These are phyloP conservation scores for Trichomonas tenax DNA, from an alignment of 208 protist genomes.

Conservation along the genomic window DNA sequence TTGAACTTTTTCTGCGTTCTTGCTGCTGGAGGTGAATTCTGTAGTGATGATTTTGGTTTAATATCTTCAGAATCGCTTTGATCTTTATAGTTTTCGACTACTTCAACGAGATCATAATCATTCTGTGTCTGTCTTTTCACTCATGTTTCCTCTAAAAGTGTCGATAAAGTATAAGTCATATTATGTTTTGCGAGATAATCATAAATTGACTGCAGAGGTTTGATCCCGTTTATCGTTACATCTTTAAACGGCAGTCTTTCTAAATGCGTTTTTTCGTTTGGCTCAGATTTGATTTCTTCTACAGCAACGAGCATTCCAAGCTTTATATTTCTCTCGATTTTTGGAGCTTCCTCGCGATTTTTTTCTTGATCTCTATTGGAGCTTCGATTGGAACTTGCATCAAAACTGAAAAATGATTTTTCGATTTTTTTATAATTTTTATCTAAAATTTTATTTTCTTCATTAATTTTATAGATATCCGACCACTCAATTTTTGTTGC, in stretches of 20 bases:
- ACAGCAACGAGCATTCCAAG: not conserved
- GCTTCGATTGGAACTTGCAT: conserved; percentile 1
- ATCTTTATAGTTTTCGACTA: too few species aligned
- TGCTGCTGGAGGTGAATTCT: too few species aligned
- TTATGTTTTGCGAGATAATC: not conserved
- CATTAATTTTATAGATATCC: too few species aligned
- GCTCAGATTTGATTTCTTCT: not conserved
- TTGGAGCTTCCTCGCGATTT: not conserved
- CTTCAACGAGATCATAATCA: not conserved
- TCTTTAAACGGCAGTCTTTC: not conserved
- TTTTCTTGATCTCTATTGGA: conserved; percentile 9
- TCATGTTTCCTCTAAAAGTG: not conserved
- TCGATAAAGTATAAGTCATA: not conserved
- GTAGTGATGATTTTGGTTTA: too few species aligned
- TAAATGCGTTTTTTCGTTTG: not conserved
- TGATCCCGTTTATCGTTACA: not conserved
- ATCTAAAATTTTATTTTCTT: too few species aligned
- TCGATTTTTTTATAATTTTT: too few species aligned
- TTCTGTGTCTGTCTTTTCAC: not conserved
- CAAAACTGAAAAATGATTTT: too few species aligned
- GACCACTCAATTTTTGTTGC: too few species aligned
- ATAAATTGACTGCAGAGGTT: not conserved
- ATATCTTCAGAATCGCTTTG: too few species aligned
- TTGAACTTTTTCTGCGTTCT: too few species aligned
- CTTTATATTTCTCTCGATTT: conserved; percentile 10